Base-by-base conservation (phyloP, 306 rosid genomes). In the Cajanus cajan region DNA sequence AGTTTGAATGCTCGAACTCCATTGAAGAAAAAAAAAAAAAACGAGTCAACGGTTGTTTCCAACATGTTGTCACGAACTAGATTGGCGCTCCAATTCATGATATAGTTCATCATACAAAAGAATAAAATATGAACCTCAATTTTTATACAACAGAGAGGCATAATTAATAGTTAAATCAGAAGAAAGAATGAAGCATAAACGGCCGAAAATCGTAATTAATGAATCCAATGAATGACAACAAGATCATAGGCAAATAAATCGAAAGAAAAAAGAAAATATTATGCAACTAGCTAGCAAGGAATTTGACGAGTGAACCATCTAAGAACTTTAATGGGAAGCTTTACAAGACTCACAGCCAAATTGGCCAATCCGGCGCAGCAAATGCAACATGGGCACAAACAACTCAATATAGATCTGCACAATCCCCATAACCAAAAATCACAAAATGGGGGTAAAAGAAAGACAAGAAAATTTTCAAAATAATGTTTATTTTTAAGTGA, bases 351-450 rank as follows among this genome's bases (percentile, higher is more conserved):
- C 80, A 89, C 64, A 5, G 97, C 98, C 86, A 94, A 31, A 68
- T 92, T 92, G 0, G 93, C 97, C 72, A 94, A 37, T 75, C 90
- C 93, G 1, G 83, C 34, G 6, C 86, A 88, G 72, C 98, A 92
- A 11, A 87, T 61, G 87, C 96, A 94, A 55, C 97, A 94, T 0
- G 98, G 98, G 77, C 98, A 94, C 81, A 90, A 64, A 65, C 96
- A 90, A 80, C 98, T 89, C 88, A 94, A 58, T 54, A 89, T 78
- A 3, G 89, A 51, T 83, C 98, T 92, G 90, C 82, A 73, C 33
- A 15, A 68, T 70, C 7, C 19, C 50, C 16, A 72, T 39, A 3
- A 79, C 6, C 13, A 31, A 41, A 13, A 44, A 16, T 34, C 69
- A 63, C 22, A 25, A 44, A 19, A 54, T 0, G 18, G 21, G 6